phyloP scores from a whole-genome alignment of 805 yeast species.

The Candida lessepsii region DNA sequence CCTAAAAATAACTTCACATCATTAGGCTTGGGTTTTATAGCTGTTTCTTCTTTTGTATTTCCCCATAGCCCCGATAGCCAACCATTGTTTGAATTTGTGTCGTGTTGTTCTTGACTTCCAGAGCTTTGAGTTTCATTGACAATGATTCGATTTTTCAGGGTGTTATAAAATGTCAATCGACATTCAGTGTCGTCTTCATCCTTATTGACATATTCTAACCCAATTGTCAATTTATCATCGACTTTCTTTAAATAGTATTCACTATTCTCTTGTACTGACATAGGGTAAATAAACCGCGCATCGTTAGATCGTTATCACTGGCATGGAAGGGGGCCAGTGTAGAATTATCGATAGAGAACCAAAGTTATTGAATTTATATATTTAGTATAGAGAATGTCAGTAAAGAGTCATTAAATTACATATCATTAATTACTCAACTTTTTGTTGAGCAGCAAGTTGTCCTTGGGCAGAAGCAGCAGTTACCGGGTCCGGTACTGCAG shows the following conservation, averaged over 20 bases:
- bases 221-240: constrained; percentile 21
- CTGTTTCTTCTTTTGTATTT: neutral
- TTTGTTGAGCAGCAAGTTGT: constrained; percentile 9
- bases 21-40: constrained; percentile 7
- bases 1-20: constrained; percentile 32
- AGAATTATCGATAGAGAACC: neutral
- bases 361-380: too few relatives aligned
- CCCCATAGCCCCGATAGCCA: constrained; percentile 12
- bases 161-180: constrained; percentile 23
- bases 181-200: constrained; percentile 19
- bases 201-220: constrained; percentile 16
- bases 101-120: neutral
- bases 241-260: constrained; percentile 20
- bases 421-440: constrained; percentile 11
- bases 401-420: constrained; percentile 4
- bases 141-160: constrained; percentile 13
- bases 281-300: neutral
- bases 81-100: constrained; percentile 2
- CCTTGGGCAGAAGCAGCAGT: constrained; percentile 22
- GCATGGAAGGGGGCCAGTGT: too few relatives aligned
- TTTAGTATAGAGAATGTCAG: neutral
- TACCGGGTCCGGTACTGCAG: constrained; percentile 23
- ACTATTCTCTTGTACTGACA: neutral
- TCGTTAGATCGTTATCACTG: neutral
- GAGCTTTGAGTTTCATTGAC: constrained; percentile 4